phyloP scores from a whole-genome alignment of 768 basidiomycete genomes.

The Phanerochaete carnosa region DNA sequence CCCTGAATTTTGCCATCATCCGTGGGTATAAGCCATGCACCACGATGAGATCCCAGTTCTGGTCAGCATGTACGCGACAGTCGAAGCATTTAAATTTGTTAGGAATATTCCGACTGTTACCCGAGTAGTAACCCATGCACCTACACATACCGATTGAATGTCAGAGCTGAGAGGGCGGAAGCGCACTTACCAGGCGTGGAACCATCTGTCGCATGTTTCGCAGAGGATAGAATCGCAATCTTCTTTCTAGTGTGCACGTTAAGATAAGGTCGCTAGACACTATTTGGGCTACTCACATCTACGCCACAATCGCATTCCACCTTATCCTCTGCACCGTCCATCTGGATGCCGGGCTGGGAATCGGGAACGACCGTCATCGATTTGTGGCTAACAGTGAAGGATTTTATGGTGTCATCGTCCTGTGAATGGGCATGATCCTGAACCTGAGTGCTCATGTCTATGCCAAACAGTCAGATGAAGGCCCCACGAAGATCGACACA shows the following conservation, averaged over 20 bases:
- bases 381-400: conserved; percentile 28
- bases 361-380: not conserved
- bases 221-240: conserved; percentile 55
- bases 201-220: conserved; percentile 75
- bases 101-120: conserved; percentile 56
- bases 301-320: conserved; percentile 73
- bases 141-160: conserved; percentile 25
- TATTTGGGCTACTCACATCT: conserved; percentile 34
- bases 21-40: conserved; percentile 49
- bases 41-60: conserved; percentile 69
- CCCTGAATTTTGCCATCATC: conserved; percentile 63
- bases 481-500: not conserved
- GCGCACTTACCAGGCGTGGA: conserved; percentile 63
- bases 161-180: not conserved
- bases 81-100: conserved; percentile 67
- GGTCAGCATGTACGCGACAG: conserved; percentile 65
- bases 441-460: conserved; percentile 33
- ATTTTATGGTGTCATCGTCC: conserved; percentile 32
- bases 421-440: not conserved
- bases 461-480: not conserved
- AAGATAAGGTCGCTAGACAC: not conserved
- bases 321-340: conserved; percentile 17
- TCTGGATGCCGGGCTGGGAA: conserved; percentile 12
- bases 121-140: conserved; percentile 70
- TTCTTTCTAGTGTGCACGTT: conserved; percentile 40